phyloP scores from a whole-genome alignment of 768 basidiomycete genomes.

The Amanita exitialis region DNA sequence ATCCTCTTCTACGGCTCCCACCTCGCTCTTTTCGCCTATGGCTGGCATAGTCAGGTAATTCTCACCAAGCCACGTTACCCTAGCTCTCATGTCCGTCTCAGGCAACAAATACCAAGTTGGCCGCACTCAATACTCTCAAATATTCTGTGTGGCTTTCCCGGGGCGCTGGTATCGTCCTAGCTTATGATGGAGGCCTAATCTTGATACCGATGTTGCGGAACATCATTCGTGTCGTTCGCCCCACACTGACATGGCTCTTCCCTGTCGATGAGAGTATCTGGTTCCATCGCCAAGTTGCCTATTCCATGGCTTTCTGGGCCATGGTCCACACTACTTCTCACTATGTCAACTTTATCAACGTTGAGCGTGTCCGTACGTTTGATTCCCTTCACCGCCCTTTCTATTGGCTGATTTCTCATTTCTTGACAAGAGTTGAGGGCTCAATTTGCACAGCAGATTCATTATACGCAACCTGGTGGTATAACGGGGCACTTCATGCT shows the following conservation, averaged over 20 bases:
- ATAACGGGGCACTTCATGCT: slow-evolving; percentile 96
- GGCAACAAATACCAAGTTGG: slow-evolving; percentile 51
- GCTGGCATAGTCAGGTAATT: slow-evolving; percentile 80
- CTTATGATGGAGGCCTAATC: slow-evolving; percentile 79
- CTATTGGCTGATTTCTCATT: not conserved
- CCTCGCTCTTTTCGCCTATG: slow-evolving; percentile 64
- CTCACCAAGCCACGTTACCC: not conserved
- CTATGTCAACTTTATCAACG: slow-evolving; percentile 89
- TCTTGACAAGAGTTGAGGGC: slow-evolving; percentile 60
- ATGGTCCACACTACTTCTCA: slow-evolving; percentile 92
- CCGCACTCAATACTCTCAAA: slow-evolving; percentile 67
- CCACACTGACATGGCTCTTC: slow-evolving; percentile 71
- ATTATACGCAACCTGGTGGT: slow-evolving; percentile 85
- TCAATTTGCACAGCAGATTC: slow-evolving; percentile 70
- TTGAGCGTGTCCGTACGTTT: slow-evolving; percentile 74
- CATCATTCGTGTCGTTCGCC: slow-evolving; percentile 75
- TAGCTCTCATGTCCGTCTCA: slow-evolving; percentile 17
- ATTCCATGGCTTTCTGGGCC: slow-evolving; percentile 88
- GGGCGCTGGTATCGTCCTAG: slow-evolving; percentile 86
- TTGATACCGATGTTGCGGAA: slow-evolving; percentile 87
- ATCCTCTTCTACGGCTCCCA: slow-evolving; percentile 76
- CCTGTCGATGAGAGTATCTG: slow-evolving; percentile 93
- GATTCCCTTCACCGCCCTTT: not conserved
- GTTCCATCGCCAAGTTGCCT: slow-evolving; percentile 94
- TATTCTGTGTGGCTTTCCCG: slow-evolving; percentile 89